Conservation (phyloP, 2,329 filamentous ascomycete species). For the Penicillium sp. region DNA sequence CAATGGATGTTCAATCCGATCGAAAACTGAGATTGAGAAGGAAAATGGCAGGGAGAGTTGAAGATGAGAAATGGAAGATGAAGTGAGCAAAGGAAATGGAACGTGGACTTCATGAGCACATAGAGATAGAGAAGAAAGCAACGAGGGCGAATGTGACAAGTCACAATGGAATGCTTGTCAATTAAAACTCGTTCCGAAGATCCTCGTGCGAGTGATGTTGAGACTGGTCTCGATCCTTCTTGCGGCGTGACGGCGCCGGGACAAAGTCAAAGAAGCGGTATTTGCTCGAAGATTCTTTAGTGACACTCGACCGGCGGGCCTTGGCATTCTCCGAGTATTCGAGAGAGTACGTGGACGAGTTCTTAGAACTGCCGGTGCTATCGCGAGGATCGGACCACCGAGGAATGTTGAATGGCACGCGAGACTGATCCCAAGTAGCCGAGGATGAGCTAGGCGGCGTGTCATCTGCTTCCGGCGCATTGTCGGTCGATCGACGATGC, state of each 20-base stretch:
- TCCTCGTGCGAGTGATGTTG: slow-evolving; percentile 44
- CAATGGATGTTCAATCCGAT: slow-evolving; percentile 16
- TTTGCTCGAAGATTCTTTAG: slow-evolving; percentile 48
- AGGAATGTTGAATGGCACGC: slow-evolving; percentile 49
- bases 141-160: slow-evolving; percentile 17
- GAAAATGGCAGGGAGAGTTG: slow-evolving; percentile 10
- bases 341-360: slow-evolving; percentile 54
- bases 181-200: slow-evolving; percentile 40
- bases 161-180: slow-evolving; percentile 21
- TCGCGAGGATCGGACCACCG: slow-evolving; percentile 50
- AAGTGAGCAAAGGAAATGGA: slow-evolving; percentile 28
- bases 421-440: slow-evolving; percentile 50
- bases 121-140: slow-evolving; percentile 26
- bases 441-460: slow-evolving; percentile 54
- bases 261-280: slow-evolving; percentile 54
- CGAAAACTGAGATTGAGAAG: slow-evolving; percentile 13
- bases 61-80: slow-evolving; percentile 16
- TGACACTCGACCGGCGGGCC: slow-evolving; percentile 46
- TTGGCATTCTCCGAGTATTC: slow-evolving; percentile 48
- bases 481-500: slow-evolving; percentile 48
- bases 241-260: slow-evolving; percentile 49
- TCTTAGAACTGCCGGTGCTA: slow-evolving; percentile 53
- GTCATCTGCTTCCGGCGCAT: slow-evolving; percentile 50
- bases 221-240: slow-evolving; percentile 47
- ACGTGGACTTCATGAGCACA: slow-evolving; percentile 45